These are phyloP conservation scores for Candida chilensis DNA, from an alignment of 805 yeast species.

Conservation along the genomic window DNA sequence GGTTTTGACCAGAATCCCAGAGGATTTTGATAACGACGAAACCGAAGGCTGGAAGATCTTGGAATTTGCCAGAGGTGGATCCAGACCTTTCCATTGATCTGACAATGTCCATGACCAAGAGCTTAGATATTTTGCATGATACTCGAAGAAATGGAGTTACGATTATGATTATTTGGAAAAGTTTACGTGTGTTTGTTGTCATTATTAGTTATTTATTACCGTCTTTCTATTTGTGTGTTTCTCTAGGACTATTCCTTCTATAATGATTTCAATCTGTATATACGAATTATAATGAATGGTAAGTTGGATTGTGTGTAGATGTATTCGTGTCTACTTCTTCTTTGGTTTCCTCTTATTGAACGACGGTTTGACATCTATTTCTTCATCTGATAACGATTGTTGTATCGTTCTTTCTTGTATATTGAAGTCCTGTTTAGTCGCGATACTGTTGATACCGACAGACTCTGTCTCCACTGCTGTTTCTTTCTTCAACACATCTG, in stretches of 20 bases:
- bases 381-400: constrained; percentile 2
- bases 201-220: neutral
- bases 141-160: neutral
- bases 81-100: constrained; percentile 59
- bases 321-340: neutral
- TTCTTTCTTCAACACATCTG: neutral
- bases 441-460: neutral
- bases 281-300: no score
- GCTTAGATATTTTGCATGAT: constrained; percentile 19
- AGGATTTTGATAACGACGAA: constrained; percentile 78
- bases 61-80: constrained; percentile 90
- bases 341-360: constrained; percentile 8
- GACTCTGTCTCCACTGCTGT: constrained; percentile 8
- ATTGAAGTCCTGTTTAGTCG: neutral
- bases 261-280: no score
- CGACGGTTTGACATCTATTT: constrained; percentile 1
- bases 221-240: constrained; percentile 1
- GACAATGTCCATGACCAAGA: neutral
- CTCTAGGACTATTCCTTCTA: constrained; percentile 1
- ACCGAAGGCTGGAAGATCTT: constrained; percentile 97
- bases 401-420: constrained; percentile 1
- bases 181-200: no score
- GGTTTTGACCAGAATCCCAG: constrained; percentile 91
- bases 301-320: neutral
- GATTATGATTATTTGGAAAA: constrained; percentile 1